Conservation (phyloP, 306 rosid species). For the Pyrus betulifolia region DNA sequence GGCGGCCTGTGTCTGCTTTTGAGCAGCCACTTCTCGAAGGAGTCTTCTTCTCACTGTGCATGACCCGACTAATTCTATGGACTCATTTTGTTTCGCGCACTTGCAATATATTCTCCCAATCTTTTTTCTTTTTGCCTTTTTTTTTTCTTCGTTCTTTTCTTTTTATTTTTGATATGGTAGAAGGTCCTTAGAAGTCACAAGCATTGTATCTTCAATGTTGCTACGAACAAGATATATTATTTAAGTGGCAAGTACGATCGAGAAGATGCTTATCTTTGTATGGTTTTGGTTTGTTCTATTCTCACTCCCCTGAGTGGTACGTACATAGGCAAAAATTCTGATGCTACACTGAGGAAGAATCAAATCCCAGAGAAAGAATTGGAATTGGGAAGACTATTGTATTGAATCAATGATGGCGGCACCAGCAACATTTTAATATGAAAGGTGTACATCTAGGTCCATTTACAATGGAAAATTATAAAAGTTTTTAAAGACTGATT, state of each 20-base stretch:
- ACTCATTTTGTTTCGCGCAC: not conserved
- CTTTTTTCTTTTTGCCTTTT: not conserved
- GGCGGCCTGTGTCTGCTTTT: not conserved
- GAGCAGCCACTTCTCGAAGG: not conserved
- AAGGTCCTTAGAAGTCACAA: not conserved
- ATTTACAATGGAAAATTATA: not conserved
- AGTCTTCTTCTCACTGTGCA: not conserved
- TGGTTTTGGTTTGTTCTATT: not conserved
- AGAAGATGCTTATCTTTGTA: not conserved
- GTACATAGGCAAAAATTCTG: not conserved
- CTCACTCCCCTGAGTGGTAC: not conserved
- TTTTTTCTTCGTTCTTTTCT: too few species aligned
- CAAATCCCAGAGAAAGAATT: not conserved
- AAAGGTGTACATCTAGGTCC: not conserved
- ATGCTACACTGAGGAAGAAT: slow-evolving; percentile 1
- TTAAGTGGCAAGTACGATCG: not conserved
- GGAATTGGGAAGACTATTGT: not conserved
- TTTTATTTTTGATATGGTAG: not conserved
- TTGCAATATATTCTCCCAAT: not conserved
- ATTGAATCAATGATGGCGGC: not conserved
- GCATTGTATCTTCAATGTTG: not conserved
- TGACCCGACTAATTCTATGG: not conserved
- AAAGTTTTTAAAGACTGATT: too few species aligned
- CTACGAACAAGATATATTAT: not conserved
- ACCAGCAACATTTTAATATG: not conserved